Evolutionary conservation across 805 yeast species (phyloP), one percentile per base, ranked within the genome.

Genomic region (Candida chilensis): DNA sequence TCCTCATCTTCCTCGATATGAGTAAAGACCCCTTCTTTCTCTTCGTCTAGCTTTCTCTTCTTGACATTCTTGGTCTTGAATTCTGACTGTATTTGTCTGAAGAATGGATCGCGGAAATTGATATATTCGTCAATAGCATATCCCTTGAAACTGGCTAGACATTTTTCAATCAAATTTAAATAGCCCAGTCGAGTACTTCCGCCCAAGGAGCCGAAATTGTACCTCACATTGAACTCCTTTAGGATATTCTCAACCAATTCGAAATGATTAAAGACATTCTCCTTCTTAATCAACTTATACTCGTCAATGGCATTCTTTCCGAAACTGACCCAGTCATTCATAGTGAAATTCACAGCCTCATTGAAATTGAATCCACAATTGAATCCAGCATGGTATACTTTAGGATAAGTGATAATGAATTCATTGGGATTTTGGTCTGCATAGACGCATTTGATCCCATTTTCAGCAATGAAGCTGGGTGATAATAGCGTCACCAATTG

Each of bases 361-460:
- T 85, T 85, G 35, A 83, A 67, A 48, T 88, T 88, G 48, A 72
- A 85, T 1, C 95, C 95, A 40, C 78, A 73, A 45, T 85, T 84
- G 52, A 86, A 81, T 0, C 94, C 94, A 1, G 92, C 77, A 54
- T 82, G 94, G 46, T 82, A 85, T n/a, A 88, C 88, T 50, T 78
- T 79, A 1, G 96, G 95, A 45, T 79, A 87, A 0, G 94, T 83
- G 2, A 87, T 66, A n/a, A 87, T 74, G 44, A 78, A 80, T 45
- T 87, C 94, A 30, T 84, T 84, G 1, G 90, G 78, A 10, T 70
- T 54, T 47, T 86, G 96, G 38, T 82, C 71, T 1, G 82, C 82
- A 38, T 58, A 59, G 27, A 56, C 64, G 19, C 71, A 57, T 17
- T 56, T 55, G 16, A 72, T 58, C 0, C 69, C 73, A 27, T 64